These are phyloP conservation scores for Alternaria triticina DNA, from an alignment of 2,329 filamentous ascomycete genomes.

Conservation along the genomic window DNA sequence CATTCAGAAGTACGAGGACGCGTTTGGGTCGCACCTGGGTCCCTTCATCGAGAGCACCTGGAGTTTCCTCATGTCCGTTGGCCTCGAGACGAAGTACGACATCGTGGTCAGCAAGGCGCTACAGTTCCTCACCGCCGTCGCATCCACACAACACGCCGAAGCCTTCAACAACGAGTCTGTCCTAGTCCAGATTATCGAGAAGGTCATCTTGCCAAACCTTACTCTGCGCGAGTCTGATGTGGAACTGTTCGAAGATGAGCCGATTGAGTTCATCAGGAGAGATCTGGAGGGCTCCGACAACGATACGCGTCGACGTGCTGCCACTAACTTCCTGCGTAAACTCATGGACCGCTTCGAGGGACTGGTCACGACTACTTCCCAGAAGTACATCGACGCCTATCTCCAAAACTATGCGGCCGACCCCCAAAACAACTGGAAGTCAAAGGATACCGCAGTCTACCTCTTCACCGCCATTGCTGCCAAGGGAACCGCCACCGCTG, in stretches of 20 bases:
- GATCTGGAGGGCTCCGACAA: slow-evolving; percentile 96
- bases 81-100: slow-evolving; percentile 90
- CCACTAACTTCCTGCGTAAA: slow-evolving; percentile 91
- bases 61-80: slow-evolving; percentile 86
- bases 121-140: slow-evolving; percentile 91
- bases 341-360: slow-evolving; percentile 88
- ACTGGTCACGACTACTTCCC: slow-evolving; percentile 85
- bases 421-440: slow-evolving; percentile 78
- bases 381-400: slow-evolving; percentile 85
- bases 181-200: slow-evolving; percentile 87
- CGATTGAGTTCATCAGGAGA: slow-evolving; percentile 95
- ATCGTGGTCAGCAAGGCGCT: slow-evolving; percentile 91
- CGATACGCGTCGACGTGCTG: slow-evolving; percentile 87
- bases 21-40: slow-evolving; percentile 79
- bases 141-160: slow-evolving; percentile 75
- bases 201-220: slow-evolving; percentile 93
- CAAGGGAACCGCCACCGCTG: slow-evolving; percentile 85
- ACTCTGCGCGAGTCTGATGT: slow-evolving; percentile 90
- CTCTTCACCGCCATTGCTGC: slow-evolving; percentile 93
- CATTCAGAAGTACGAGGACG: slow-evolving; percentile 94
- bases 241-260: slow-evolving; percentile 97
- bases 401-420: slow-evolving; percentile 75
- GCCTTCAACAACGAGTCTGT: slow-evolving; percentile 84
- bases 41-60: slow-evolving; percentile 91
- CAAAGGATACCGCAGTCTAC: slow-evolving; percentile 98